These are phyloP conservation scores for Tylopilus sp. DNA, from an alignment of 1,284 basidiomycete genomes.

Conservation along the genomic window DNA sequence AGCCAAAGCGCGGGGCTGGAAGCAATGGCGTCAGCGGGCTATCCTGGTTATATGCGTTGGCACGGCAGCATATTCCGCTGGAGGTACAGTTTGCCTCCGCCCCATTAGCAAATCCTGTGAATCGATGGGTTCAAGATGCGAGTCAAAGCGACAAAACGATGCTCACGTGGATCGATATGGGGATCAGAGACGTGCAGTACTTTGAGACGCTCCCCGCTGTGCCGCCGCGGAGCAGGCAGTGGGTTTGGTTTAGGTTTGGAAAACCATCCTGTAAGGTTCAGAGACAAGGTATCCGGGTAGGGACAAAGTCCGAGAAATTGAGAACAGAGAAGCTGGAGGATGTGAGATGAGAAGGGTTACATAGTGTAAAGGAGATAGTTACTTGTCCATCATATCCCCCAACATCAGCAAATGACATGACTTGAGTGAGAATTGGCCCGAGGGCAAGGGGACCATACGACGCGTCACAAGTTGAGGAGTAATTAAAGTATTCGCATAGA, in stretches of 20 bases:
- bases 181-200: constrained; percentile 84
- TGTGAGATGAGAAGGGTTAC: constrained; percentile 30
- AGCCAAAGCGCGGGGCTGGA: constrained; percentile 76
- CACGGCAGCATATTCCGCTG: constrained; percentile 76
- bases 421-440: constrained; percentile 74
- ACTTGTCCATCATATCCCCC: constrained; percentile 79
- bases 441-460: constrained; percentile 60
- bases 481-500: constrained; percentile 71
- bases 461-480: constrained; percentile 63
- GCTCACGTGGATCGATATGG: constrained; percentile 78
- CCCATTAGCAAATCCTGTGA: constrained; percentile 73
- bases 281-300: constrained; percentile 59
- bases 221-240: constrained; percentile 62
- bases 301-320: constrained; percentile 66
- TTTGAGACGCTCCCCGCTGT: constrained; percentile 74
- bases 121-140: constrained; percentile 2
- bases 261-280: constrained; percentile 70
- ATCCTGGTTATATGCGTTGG: constrained; percentile 61
- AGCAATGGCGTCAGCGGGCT: constrained; percentile 63
- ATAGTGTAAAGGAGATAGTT: constrained; percentile 7
- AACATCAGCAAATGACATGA: constrained; percentile 73
- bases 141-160: background rate
- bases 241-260: constrained; percentile 77
- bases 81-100: constrained; percentile 80
- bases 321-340: constrained; percentile 60